A percentile compares a stretch with the other conserved stretches of the same genome.
These are phyloP conservation scores for Trifolium pratense DNA, from an alignment of 306 rosid genomes.

Conservation along the genomic window DNA sequence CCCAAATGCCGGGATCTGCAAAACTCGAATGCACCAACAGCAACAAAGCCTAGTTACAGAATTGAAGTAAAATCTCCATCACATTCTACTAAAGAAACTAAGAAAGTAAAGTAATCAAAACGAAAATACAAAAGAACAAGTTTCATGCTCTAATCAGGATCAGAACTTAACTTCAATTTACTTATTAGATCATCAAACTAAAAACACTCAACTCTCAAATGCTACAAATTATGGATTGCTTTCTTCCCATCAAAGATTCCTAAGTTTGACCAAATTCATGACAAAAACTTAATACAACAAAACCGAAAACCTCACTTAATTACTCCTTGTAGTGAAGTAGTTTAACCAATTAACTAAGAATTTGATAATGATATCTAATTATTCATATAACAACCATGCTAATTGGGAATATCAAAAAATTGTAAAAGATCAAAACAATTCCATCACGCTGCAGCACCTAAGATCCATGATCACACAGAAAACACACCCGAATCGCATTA, in stretches of 20 bases:
- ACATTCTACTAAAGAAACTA: not conserved
- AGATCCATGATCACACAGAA: slow-evolving; percentile 40
- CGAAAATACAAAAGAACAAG: slow-evolving; percentile 19
- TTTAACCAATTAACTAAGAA: not conserved
- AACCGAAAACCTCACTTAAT: slow-evolving; percentile 7
- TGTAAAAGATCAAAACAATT: not conserved
- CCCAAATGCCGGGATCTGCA: slow-evolving; percentile 42
- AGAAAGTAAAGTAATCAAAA: slow-evolving; percentile 24
- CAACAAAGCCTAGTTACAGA: slow-evolving; percentile 30
- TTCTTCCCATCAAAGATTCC: slow-evolving; percentile 15
- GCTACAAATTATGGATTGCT: not conserved
- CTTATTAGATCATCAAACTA: not conserved
- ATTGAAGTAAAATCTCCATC: slow-evolving; percentile 25
- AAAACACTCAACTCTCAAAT: not conserved
- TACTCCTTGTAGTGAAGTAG: slow-evolving; percentile 41
- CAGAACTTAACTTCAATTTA: not conserved
- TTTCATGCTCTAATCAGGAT: slow-evolving; percentile 11
- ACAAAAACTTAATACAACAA: not conserved
- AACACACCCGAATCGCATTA: not conserved
- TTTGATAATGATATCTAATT: not conserved
- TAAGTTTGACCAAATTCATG: not conserved
- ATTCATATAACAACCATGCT: not conserved
- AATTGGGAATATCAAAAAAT: not conserved
- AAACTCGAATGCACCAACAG: slow-evolving; percentile 36
- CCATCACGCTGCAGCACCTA: slow-evolving; percentile 11